Evolutionary conservation across 164 flowering plant genomes (phyloP).

Genomic region (Platanus orientalis): DNA sequence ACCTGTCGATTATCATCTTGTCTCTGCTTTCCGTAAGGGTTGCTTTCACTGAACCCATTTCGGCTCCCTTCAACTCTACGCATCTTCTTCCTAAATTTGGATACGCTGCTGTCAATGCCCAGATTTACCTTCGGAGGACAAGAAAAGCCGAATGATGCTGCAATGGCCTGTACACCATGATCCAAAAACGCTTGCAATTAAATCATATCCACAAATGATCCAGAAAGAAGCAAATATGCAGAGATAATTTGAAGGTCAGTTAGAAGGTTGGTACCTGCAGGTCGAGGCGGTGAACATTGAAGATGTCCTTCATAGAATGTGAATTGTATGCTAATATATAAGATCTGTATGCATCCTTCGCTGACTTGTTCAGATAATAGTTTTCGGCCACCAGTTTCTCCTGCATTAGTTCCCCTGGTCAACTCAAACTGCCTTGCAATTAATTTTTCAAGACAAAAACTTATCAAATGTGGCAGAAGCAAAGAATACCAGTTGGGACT

Average conservation of each 20-base stretch:
- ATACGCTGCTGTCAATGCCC: slow-evolving; percentile 73
- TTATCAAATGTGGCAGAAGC: background rate
- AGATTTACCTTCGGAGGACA: slow-evolving; percentile 79
- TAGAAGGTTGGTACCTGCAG: slow-evolving; percentile 52
- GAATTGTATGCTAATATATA: slow-evolving; percentile 86
- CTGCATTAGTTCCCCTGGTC: slow-evolving; percentile 33
- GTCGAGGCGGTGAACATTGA: slow-evolving; percentile 83
- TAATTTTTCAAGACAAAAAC: background rate
- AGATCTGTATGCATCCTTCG: slow-evolving; percentile 91
- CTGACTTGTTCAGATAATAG: slow-evolving; percentile 70
- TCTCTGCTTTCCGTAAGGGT: slow-evolving; percentile 51
- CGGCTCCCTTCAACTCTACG: slow-evolving; percentile 42
- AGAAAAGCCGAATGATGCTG: slow-evolving; percentile 85
- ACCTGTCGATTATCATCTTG: slow-evolving; percentile 31
- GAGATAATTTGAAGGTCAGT: no score
- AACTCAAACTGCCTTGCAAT: background rate
- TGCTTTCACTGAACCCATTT: slow-evolving; percentile 55
- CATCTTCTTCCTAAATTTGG: slow-evolving; percentile 70
- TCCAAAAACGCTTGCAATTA: no score
- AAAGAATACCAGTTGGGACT: slow-evolving; percentile 66
- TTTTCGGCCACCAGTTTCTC: slow-evolving; percentile 68
- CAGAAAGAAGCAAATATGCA: background rate
- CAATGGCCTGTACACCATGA: slow-evolving; percentile 61
- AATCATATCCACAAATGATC: no score
- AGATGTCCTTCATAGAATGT: slow-evolving; percentile 89